These are phyloP conservation scores for Nothopassalora personata DNA, from an alignment of 2,329 filamentous ascomycete species.

Conservation along the genomic window DNA sequence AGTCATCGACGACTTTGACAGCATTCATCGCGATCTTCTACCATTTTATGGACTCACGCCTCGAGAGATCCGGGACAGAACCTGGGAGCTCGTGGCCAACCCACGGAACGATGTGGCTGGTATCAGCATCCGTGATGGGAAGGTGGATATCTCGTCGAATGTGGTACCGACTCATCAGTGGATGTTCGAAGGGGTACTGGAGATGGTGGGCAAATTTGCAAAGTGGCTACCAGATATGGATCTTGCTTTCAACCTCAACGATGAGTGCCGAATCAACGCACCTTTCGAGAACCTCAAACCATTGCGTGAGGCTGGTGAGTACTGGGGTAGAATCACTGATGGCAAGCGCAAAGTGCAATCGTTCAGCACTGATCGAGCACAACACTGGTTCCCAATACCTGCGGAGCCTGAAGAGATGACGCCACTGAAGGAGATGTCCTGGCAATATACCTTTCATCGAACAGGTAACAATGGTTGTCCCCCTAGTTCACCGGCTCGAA, in stretches of 20 bases:
- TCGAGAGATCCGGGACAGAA: conserved; percentile 47
- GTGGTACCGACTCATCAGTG: conserved; percentile 53
- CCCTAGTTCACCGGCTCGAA: conserved; percentile 55
- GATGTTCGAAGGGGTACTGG: conserved; percentile 52
- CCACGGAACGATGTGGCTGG: conserved; percentile 53
- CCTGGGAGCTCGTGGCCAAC: conserved; percentile 49
- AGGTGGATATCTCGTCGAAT: conserved; percentile 45
- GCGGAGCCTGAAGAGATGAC: conserved; percentile 26
- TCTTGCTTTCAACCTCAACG: conserved; percentile 58
- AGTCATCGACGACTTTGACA: conserved; percentile 57
- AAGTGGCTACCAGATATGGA: conserved; percentile 58
- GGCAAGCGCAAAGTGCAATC: background rate
- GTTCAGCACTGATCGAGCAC: conserved; percentile 38
- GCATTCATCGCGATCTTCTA: conserved; percentile 52
- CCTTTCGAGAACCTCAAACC: conserved; percentile 42
- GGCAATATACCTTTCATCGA: conserved; percentile 37
- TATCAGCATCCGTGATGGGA: conserved; percentile 51
- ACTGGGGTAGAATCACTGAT: conserved; percentile 17
- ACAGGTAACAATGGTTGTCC: conserved; percentile 54
- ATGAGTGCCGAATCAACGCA: conserved; percentile 54
- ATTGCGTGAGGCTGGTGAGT: conserved; percentile 27
- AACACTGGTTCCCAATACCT: conserved; percentile 36
- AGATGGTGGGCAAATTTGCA: conserved; percentile 52
- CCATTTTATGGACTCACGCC: conserved; percentile 53
- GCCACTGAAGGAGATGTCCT: conserved; percentile 30